These are phyloP conservation scores for Collybiopsis luxurians DNA, from an alignment of 768 basidiomycete species.

Conservation along the genomic window DNA sequence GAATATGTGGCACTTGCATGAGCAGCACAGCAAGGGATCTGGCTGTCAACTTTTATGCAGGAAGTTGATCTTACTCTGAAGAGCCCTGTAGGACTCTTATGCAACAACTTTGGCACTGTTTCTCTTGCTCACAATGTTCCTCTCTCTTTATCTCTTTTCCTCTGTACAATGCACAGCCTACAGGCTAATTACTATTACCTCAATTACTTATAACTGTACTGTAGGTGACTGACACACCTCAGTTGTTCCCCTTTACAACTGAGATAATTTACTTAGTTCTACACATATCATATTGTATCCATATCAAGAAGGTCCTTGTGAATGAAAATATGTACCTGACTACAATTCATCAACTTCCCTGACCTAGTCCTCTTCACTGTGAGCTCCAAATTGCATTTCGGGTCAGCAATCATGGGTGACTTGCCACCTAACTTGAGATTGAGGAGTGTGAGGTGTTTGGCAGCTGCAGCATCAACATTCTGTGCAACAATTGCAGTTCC, in stretches of 20 bases:
- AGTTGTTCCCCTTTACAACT: too few species aligned
- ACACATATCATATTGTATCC: neutral
- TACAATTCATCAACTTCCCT: conserved; percentile 77
- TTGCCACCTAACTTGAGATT: conserved; percentile 59
- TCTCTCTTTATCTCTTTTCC: too few species aligned
- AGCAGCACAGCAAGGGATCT: neutral
- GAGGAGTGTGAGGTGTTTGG: conserved; percentile 50
- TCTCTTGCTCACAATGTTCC: neutral
- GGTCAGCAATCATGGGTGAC: conserved; percentile 70
- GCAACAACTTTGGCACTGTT: too few species aligned
- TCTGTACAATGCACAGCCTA: too few species aligned
- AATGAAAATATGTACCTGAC: conserved; percentile 37
- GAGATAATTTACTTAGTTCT: too few species aligned
- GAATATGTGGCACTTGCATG: neutral
- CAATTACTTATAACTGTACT: too few species aligned
- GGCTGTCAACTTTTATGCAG: too few species aligned
- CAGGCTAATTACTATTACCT: too few species aligned
- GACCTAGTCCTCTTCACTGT: conserved; percentile 74
- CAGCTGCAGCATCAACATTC: conserved; percentile 49
- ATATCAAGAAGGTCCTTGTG: neutral
- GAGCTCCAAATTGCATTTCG: conserved; percentile 59
- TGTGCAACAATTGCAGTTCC: conserved; percentile 44
- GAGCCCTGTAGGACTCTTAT: neutral
- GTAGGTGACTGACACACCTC: too few species aligned
- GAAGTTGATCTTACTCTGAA: neutral